Evolutionary conservation across 202 grass and related monocot species (phyloP).

Genomic region (Carex sylvatica): DNA sequence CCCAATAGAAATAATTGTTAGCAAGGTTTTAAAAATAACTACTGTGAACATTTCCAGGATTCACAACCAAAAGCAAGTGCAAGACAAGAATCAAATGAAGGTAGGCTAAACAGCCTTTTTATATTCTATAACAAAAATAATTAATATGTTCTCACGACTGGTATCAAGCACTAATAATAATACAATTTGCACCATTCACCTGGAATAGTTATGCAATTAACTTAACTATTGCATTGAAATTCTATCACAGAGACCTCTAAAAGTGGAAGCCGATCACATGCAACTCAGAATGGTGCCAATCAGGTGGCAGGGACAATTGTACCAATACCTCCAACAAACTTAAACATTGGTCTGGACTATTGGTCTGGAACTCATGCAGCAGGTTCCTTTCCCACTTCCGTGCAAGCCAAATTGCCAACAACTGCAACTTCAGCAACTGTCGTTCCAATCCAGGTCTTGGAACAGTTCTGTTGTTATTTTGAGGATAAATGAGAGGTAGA

Average conservation of each 20-base stretch:
- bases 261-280: background rate
- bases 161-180: slow-evolving; percentile 13
- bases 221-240: slow-evolving; percentile 3
- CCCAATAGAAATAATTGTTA: background rate
- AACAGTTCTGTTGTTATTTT: slow-evolving; percentile 14
- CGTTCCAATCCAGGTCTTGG: slow-evolving; percentile 27
- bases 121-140: background rate
- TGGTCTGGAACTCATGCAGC: slow-evolving; percentile 15
- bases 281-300: slow-evolving; percentile 19
- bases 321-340: slow-evolving; percentile 26
- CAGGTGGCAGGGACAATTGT: background rate
- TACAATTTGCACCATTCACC: background rate
- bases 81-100: slow-evolving; percentile 28
- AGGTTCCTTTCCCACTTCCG: slow-evolving; percentile 26
- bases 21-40: background rate
- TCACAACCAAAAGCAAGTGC: slow-evolving; percentile 27
- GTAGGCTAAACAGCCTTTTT: background rate
- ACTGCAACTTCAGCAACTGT: slow-evolving; percentile 28
- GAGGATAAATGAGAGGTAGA: background rate
- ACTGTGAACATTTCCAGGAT: slow-evolving; percentile 28
- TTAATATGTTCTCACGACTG: background rate
- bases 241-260: slow-evolving; percentile 15
- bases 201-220: slow-evolving; percentile 9
- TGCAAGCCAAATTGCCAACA: slow-evolving; percentile 25
- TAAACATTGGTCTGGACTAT: slow-evolving; percentile 29